Evolutionary conservation across 2,329 filamentous ascomycete genomes (phyloP).

Genomic region (Scedosporium aurantiacum): DNA sequence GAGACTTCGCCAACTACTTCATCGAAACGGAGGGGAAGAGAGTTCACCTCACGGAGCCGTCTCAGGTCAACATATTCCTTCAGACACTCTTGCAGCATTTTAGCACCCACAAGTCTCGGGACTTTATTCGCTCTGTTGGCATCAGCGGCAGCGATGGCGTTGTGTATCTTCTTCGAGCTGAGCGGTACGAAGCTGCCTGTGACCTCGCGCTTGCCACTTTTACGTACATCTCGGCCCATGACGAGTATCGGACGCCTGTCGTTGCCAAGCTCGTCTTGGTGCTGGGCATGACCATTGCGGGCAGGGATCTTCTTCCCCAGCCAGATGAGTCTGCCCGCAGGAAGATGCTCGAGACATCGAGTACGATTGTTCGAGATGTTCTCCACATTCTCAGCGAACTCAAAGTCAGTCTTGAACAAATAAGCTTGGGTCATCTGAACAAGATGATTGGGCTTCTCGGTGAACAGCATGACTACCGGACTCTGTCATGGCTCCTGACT

Average conservation of each 20-base stretch:
- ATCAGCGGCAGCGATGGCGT: constrained; percentile 21
- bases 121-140: constrained; percentile 24
- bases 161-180: constrained; percentile 16
- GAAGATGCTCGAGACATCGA: constrained; percentile 26
- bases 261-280: constrained; percentile 24
- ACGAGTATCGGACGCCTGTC: constrained; percentile 16
- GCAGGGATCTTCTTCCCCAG: constrained; percentile 23
- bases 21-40: constrained; percentile 19
- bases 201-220: constrained; percentile 22
- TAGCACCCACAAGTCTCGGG: constrained; percentile 19
- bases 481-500: constrained; percentile 24
- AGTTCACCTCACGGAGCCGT: constrained; percentile 15
- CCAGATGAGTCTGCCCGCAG: constrained; percentile 23
- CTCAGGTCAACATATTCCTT: constrained; percentile 20
- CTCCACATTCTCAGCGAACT: constrained; percentile 25
- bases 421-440: constrained; percentile 28
- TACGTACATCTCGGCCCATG: constrained; percentile 21
- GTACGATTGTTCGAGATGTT: constrained; percentile 27
- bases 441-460: constrained; percentile 29
- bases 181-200: constrained; percentile 19
- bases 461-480: constrained; percentile 31
- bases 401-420: constrained; percentile 29
- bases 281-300: constrained; percentile 21
- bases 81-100: constrained; percentile 21
- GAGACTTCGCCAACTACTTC: constrained; percentile 22